Evolutionary conservation across 1,284 basidiomycete genomes (phyloP), one percentile per base, ranked within the genome.

Genomic region (Mycena citricolor): DNA sequence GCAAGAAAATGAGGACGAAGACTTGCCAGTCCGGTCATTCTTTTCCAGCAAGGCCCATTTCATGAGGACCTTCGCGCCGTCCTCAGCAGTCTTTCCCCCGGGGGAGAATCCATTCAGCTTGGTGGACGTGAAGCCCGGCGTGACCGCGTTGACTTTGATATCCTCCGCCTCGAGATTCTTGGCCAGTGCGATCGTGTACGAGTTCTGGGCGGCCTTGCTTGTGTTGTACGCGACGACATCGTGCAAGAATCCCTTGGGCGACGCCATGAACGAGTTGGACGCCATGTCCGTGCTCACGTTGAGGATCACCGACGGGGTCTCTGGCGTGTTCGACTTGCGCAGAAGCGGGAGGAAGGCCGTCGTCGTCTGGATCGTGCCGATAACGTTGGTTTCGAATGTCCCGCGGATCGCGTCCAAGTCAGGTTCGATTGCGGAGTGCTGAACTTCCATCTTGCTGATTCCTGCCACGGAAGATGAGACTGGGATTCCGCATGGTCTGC

Each of bases 211-310:
- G 5, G 53, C 57, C 40, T 57, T 58, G 29, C 45, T 49, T 8
- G 55, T 48, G 39, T 50, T 54, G 32, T 58, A 58, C 13, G 51
- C 49, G 21, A 53, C 43, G 17, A 47, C 32, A 17, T 38, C 11
- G 25, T 46, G 44, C 23, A 43, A 29, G 28, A 33, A 37, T 23
- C 4, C 11, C 29, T 23, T 11, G 10, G 20, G 21, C 5, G 16
- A 22, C 12, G 22, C 23, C 36, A 38, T 38, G 25, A 38, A 38
- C 12, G 22, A 16, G 36, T 92, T 92, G 47, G 84, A 83, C 1
- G 88, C 63, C 68, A 72, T 69, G 51, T 68, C 66, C 11, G 60
- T 64, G 22, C 59, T 56, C 24, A 66, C 62, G 39, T 63, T 62
- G 41, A 68, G 48, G 25, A 69, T 62, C 45, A 62, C 58, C 13